Evolutionary conservation across 164 flowering plant species (phyloP).

Genomic region (Vitis riparia): DNA sequence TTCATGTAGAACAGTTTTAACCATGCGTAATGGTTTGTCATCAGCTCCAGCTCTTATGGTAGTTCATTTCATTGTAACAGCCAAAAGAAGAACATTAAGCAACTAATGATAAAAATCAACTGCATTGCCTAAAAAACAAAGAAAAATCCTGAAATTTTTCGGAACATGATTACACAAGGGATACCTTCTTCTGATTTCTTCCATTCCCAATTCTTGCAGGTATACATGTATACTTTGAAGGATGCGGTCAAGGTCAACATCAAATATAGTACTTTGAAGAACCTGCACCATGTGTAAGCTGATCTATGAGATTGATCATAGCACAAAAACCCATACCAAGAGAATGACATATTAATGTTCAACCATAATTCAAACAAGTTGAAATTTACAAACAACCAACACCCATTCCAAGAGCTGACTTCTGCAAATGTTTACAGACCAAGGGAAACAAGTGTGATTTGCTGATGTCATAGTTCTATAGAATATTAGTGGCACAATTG

Average conservation of each 20-base stretch:
- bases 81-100: background rate
- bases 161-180: background rate
- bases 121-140: background rate
- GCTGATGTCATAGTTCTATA: too few relatives aligned
- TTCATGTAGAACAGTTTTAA: slow-evolving; percentile 97
- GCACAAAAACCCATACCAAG: background rate
- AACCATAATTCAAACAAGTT: too few relatives aligned
- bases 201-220: slow-evolving; percentile 97
- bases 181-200: slow-evolving; percentile 95
- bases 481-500: too few relatives aligned
- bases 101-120: background rate
- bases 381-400: background rate
- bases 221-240: slow-evolving; percentile 95
- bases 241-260: slow-evolving; percentile 95
- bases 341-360: too few relatives aligned
- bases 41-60: slow-evolving; percentile 91
- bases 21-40: slow-evolving; percentile 99
- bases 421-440: too few relatives aligned
- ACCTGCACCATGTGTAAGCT: slow-evolving; percentile 47
- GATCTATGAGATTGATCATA: background rate
- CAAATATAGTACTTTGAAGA: slow-evolving; percentile 91
- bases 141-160: background rate
- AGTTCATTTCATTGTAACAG: background rate
- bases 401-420: too few relatives aligned
- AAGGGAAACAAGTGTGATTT: too few relatives aligned